phyloP scores from a whole-genome alignment of 805 yeast species.

The Metschnikowia rubicola region DNA sequence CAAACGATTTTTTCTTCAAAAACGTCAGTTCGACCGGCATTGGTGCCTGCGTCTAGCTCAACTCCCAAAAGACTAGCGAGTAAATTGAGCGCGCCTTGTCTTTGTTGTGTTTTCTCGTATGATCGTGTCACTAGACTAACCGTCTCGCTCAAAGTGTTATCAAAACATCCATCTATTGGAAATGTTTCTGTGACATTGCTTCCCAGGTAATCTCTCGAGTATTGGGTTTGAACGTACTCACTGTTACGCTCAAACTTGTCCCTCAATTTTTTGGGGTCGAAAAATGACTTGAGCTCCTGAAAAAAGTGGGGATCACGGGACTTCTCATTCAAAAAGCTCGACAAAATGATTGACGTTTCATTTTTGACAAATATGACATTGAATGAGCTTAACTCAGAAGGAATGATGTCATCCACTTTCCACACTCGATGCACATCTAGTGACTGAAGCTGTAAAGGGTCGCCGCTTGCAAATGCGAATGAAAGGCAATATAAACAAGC shows the following conservation, averaged over 20 bases:
- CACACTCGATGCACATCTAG: constrained; percentile 3
- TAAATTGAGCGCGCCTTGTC: background rate
- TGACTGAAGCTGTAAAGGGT: constrained; percentile 5
- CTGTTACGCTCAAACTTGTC: background rate
- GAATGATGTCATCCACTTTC: constrained; percentile 1
- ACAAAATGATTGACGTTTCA: constrained; percentile 6
- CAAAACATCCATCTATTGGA: constrained; percentile 14
- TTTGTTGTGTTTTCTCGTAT: background rate
- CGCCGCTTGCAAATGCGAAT: background rate
- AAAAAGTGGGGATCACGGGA: background rate
- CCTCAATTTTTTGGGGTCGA: constrained; percentile 1
- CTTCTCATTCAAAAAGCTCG: background rate
- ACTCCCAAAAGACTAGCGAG: constrained; percentile 1
- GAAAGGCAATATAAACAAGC: background rate
- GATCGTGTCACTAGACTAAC: constrained; percentile 9
- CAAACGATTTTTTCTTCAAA: constrained; percentile 14
- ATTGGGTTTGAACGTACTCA: constrained; percentile 5
- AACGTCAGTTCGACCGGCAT: background rate
- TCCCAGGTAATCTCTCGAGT: background rate
- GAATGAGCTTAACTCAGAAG: constrained; percentile 2
- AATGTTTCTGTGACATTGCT: background rate
- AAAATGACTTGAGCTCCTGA: background rate
- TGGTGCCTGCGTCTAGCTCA: background rate
- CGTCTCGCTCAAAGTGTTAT: constrained; percentile 14
- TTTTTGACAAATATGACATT: constrained; percentile 8